These are phyloP conservation scores for Celoporthe dispersa DNA, from an alignment of 2,329 filamentous ascomycete species.

Conservation along the genomic window DNA sequence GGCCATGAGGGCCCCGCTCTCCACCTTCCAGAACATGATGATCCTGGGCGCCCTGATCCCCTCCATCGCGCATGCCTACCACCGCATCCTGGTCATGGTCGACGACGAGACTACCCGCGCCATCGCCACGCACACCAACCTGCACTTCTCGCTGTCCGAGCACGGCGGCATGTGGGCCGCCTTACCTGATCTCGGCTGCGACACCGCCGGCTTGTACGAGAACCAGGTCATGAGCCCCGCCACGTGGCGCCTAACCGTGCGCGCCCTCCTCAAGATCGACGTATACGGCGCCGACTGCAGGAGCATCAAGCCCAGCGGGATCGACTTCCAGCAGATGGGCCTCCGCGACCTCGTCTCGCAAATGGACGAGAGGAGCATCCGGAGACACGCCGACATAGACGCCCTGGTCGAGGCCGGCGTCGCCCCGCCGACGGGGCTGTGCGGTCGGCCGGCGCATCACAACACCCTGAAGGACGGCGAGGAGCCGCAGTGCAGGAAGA, in stretches of 20 bases:
- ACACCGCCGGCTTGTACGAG: conserved; percentile 18
- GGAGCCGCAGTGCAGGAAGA: conserved; percentile 51
- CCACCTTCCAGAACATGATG: conserved; percentile 63
- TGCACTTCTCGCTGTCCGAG: conserved; percentile 50
- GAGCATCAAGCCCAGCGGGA: conserved; percentile 28
- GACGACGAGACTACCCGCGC: conserved; percentile 56
- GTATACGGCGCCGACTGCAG: conserved; percentile 55
- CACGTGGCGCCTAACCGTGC: conserved; percentile 58
- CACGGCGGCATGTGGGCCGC: conserved; percentile 56
- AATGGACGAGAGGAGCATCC: conserved; percentile 55
- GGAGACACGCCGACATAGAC: conserved; percentile 56
- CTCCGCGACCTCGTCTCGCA: conserved; percentile 58
- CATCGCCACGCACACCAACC: conserved; percentile 43
- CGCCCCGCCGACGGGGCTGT: conserved; percentile 18
- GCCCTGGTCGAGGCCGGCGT: conserved; percentile 47
- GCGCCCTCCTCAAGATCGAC: conserved; percentile 59
- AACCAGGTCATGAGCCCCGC: conserved; percentile 53
- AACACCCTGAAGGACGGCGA: conserved; percentile 35
- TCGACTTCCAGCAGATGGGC: conserved; percentile 45
- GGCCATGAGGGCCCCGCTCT: conserved; percentile 44
- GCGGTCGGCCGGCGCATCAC: conserved; percentile 15
- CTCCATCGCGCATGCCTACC: conserved; percentile 62
- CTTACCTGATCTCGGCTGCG: conserved; percentile 35
- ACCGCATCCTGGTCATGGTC: conserved; percentile 56
- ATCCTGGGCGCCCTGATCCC: conserved; percentile 61